Evolutionary conservation across 202 grass and related monocot species (phyloP).

Genomic region (Panicum hallii): DNA sequence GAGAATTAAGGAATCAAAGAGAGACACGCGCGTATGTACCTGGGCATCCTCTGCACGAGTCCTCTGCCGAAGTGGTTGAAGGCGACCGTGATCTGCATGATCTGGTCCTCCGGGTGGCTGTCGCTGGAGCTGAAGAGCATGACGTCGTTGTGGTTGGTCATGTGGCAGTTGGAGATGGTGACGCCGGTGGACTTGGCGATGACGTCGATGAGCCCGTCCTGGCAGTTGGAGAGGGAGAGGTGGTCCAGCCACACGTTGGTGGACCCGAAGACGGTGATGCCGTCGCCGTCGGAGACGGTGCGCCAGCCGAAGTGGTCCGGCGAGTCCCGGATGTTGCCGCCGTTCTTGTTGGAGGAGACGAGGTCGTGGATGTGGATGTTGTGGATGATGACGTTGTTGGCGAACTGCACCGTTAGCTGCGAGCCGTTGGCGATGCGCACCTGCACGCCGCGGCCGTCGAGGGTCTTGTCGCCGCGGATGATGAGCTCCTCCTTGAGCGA

Average conservation of each 20-base stretch:
- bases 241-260: slow-evolving; percentile 84
- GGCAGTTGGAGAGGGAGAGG: slow-evolving; percentile 75
- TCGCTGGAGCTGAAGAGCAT: slow-evolving; percentile 85
- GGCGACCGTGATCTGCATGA: slow-evolving; percentile 83
- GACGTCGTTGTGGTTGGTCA: slow-evolving; percentile 85
- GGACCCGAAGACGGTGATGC: slow-evolving; percentile 68
- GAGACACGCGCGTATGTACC: neutral
- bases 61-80: slow-evolving; percentile 90
- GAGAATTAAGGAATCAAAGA: no score
- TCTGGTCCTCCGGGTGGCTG: slow-evolving; percentile 49
- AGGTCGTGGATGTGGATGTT: slow-evolving; percentile 79
- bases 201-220: slow-evolving; percentile 83
- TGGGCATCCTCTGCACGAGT: slow-evolving; percentile 87
- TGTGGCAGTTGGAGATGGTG: slow-evolving; percentile 85
- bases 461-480: slow-evolving; percentile 67
- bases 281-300: slow-evolving; percentile 73
- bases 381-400: slow-evolving; percentile 83
- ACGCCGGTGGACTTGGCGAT: slow-evolving; percentile 67
- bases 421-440: slow-evolving; percentile 71
- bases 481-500: slow-evolving; percentile 76
- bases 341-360: slow-evolving; percentile 35
- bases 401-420: slow-evolving; percentile 64
- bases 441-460: slow-evolving; percentile 73
- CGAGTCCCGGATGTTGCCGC: slow-evolving; percentile 64
- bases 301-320: slow-evolving; percentile 59